Conservation (phyloP, 305 asterid species). For the Euphrasia arctica region DNA sequence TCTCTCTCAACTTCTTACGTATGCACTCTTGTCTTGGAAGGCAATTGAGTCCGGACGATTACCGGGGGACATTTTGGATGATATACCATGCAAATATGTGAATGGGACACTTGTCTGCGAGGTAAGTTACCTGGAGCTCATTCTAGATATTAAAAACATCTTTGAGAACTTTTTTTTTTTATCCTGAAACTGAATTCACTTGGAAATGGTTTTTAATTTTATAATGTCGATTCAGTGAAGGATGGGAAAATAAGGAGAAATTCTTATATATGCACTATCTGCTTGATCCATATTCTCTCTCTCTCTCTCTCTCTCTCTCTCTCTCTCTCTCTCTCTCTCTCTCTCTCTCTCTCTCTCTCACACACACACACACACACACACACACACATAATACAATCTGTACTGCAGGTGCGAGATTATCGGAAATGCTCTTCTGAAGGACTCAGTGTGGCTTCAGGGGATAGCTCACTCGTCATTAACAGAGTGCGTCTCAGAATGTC, state of each 20-base stretch:
- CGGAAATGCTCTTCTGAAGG: constrained; percentile 67
- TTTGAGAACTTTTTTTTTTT: neutral
- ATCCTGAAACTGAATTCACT: neutral
- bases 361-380: too few relatives aligned
- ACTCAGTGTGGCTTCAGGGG: constrained; percentile 38
- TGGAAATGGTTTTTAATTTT: neutral
- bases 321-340: neutral
- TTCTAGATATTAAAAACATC: neutral
- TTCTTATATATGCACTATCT: constrained; percentile 14
- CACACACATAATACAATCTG: neutral
- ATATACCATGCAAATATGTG: constrained; percentile 78
- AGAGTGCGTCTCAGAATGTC: constrained; percentile 82
- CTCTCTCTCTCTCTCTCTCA: neutral
- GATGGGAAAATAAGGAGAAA: neutral
- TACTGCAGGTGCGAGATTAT: constrained; percentile 81
- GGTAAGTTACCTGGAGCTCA: constrained; percentile 41
- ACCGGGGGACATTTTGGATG: constrained; percentile 96
- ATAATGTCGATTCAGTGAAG: too few relatives aligned
- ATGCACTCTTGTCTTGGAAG: constrained; percentile 37
- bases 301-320: neutral
- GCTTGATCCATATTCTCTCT: neutral
- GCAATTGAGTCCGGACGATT: constrained; percentile 90
- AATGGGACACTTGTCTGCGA: constrained; percentile 85
- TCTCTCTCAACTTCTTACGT: neutral
- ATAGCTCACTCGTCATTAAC: constrained; percentile 51